Evolutionary conservation across 2,329 filamentous ascomycete species (phyloP).

Genomic region (Acrocalymma vagum): DNA sequence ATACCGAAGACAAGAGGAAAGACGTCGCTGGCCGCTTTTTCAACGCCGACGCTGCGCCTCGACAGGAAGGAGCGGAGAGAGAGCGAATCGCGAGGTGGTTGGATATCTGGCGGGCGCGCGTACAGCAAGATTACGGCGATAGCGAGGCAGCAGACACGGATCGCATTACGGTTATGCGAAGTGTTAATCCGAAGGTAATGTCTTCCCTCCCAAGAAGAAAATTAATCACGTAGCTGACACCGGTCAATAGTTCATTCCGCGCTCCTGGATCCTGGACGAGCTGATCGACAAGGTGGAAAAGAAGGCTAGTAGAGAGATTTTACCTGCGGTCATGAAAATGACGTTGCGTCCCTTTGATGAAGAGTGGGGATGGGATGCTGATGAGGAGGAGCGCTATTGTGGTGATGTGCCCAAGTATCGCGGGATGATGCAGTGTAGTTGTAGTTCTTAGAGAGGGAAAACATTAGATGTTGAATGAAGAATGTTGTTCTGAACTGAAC

Average conservation of each 20-base stretch:
- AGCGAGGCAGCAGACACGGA: slow-evolving; percentile 65
- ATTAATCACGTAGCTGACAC: slow-evolving; percentile 9
- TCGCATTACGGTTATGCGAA: slow-evolving; percentile 78
- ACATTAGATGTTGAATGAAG: too few species aligned
- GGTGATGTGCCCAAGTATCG: slow-evolving; percentile 82
- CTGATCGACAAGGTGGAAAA: slow-evolving; percentile 89
- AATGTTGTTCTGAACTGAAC: too few species aligned
- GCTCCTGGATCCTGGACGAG: slow-evolving; percentile 93
- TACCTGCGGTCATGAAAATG: slow-evolving; percentile 83
- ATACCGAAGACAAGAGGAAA: slow-evolving; percentile 69
- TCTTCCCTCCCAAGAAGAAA: neutral
- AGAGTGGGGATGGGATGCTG: slow-evolving; percentile 70
- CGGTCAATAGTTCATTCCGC: slow-evolving; percentile 84
- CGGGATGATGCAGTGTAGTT: slow-evolving; percentile 92
- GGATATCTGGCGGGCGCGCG: slow-evolving; percentile 74
- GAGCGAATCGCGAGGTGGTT: slow-evolving; percentile 81
- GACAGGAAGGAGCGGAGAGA: slow-evolving; percentile 68
- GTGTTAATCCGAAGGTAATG: slow-evolving; percentile 80
- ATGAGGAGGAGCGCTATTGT: slow-evolving; percentile 83
- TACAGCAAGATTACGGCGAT: slow-evolving; percentile 79
- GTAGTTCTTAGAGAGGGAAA: slow-evolving; percentile 69
- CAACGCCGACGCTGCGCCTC: slow-evolving; percentile 69
- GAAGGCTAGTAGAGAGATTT: slow-evolving; percentile 79
- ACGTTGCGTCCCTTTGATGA: slow-evolving; percentile 86
- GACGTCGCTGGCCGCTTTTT: slow-evolving; percentile 79